Base-by-base conservation (phyloP, 805 yeast genomes). In the Candida suzukii region DNA sequence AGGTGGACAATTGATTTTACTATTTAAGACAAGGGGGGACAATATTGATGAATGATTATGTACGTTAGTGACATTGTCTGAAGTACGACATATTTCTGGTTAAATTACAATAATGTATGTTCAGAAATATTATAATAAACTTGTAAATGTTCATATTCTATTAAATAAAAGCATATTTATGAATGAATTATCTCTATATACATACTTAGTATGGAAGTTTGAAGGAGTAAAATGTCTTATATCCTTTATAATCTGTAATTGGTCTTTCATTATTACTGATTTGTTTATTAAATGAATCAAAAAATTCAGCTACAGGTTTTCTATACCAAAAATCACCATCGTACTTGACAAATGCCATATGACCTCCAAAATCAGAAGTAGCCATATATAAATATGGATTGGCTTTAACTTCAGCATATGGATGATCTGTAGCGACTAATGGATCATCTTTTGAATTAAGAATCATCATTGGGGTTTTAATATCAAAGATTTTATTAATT, bases 331-430 rank as follows among this genome's bases (percentile, higher is more conserved):
- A 66, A 25, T 68, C 63, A 30, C 71, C 67, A 33, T 70, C 58
- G 8, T 54, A 49, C 41, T 72, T 66, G 31, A 74, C 52, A 42
- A 65, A 74, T 1, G 74, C 83, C 53, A 82, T 68, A 56, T 83
- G 93, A 8, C 91, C 91, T 47, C 93, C 93, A 13, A 78, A 54
- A 40, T 79, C 75, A 1, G 87, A 73, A 36, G 75, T 71, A 5
- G 77, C 65, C 59, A 80, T 60, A 26, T 74, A 64, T 21, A 79
- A 60, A 52, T 73, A 78, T 14, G 88, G 88, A 46, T 82, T 81
- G 25, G 66, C 58, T 30, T 54, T 46, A 17, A 73, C 70, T 41
- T 78, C 84, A 4, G 55, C 40, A 19, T 45, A 43, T 10, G 90
- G 88, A 32, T 78, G 68, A 29, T 71, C 64, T 16, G 71, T 64